Conservation (phyloP, 208 protist species). For the Trypanosoma conorhini region DNA sequence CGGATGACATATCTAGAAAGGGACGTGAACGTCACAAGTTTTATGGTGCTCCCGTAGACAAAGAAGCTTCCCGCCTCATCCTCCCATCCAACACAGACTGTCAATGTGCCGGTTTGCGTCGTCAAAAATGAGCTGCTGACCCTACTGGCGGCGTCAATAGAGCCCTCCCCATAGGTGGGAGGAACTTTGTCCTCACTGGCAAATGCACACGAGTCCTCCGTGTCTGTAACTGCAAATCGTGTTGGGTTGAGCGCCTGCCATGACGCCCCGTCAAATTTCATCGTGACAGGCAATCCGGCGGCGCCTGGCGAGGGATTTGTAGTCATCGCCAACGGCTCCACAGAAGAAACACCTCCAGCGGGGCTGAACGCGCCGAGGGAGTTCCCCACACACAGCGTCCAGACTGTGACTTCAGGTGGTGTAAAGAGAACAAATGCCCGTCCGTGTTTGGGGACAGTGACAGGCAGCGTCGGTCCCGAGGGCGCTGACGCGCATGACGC, state of each 20-base stretch:
- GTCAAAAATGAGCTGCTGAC: conserved; percentile 32
- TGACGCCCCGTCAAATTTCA: conserved; percentile 35
- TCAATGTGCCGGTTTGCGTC: not conserved
- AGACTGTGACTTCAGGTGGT: not conserved
- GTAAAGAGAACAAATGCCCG: conserved; percentile 9
- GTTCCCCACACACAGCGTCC: conserved; percentile 38
- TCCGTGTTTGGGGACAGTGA: conserved; percentile 4
- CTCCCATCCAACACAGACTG: conserved; percentile 24
- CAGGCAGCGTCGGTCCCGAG: not conserved
- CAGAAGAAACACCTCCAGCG: conserved; percentile 36
- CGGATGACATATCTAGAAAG: conserved; percentile 46
- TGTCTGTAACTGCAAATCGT: conserved; percentile 32
- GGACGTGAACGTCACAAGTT: conserved; percentile 35
- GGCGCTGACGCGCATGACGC: not conserved
- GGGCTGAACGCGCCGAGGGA: conserved; percentile 17
- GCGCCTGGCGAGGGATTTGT: conserved; percentile 21
- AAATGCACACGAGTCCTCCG: conserved; percentile 22
- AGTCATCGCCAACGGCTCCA: conserved; percentile 26
- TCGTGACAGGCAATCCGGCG: conserved; percentile 29
- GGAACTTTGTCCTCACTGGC: conserved; percentile 4
- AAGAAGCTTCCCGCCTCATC: conserved; percentile 19
- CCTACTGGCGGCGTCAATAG: conserved; percentile 25
- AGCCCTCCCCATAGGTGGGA: conserved; percentile 29
- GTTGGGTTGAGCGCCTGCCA: conserved; percentile 24
- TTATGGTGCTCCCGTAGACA: conserved; percentile 37